These are phyloP conservation scores for Coniochaeta sp. DNA, from an alignment of 2,329 filamentous ascomycete genomes.

Conservation along the genomic window DNA sequence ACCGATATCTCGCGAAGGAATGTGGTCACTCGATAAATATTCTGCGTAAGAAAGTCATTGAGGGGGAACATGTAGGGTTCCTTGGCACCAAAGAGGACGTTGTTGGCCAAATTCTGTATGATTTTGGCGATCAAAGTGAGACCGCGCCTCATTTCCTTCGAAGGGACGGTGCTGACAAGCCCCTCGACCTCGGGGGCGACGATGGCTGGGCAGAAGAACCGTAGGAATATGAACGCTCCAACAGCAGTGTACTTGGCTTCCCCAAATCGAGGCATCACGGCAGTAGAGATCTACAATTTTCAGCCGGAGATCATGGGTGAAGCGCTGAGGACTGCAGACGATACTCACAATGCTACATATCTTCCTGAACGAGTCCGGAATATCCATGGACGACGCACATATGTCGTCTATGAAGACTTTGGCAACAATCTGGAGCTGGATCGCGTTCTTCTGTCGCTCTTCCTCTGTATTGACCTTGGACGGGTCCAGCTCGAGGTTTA, in stretches of 20 bases:
- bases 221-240: constrained; percentile 62
- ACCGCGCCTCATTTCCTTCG: constrained; percentile 62
- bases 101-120: constrained; percentile 64
- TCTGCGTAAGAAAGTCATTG: constrained; percentile 60
- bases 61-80: constrained; percentile 67
- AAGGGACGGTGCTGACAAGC: constrained; percentile 51
- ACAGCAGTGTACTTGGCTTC: constrained; percentile 67
- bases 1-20: constrained; percentile 63
- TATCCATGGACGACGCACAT: constrained; percentile 51
- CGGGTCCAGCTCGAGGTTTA: constrained; percentile 62
- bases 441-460: constrained; percentile 57
- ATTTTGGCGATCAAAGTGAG: constrained; percentile 64
- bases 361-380: constrained; percentile 56
- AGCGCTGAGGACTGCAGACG: not conserved
- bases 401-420: constrained; percentile 68
- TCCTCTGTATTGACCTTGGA: constrained; percentile 51
- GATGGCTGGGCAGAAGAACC: constrained; percentile 67
- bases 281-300: constrained; percentile 47
- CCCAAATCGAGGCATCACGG: constrained; percentile 56
- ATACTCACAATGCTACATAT: constrained; percentile 58
- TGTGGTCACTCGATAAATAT: constrained; percentile 60
- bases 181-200: constrained; percentile 63
- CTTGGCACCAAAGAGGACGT: constrained; percentile 64
- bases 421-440: constrained; percentile 58
- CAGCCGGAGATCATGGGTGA: not conserved